Base-by-base conservation (phyloP, 129 eudicot species). In the Apium graveolens region DNA sequence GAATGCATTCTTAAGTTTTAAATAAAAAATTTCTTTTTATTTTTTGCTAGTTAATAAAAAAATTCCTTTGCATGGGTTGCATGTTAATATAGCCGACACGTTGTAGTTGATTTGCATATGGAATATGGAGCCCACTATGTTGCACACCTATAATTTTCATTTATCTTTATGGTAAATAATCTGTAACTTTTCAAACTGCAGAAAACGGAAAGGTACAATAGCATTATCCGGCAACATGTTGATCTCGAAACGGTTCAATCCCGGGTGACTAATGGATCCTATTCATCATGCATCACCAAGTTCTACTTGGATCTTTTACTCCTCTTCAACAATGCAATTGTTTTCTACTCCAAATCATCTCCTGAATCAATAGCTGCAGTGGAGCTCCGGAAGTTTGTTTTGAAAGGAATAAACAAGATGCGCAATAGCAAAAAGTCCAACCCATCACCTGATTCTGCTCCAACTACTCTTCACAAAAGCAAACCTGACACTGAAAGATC, bases 221-320 rank as follows among this genome's bases (percentile, higher is more conserved):
- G 76, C 72, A 71, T 77, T 71, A 79, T 87, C 49, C 86, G 87
- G 35, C 86, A 76, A 51, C 90, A 87, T 53, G 81, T 87, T 82
- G 90, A 87, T 75, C 86, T 87, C 7, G 80, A 80, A 45, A 79
- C 68, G 7, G 75, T 84, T 16, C 87, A 81, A 43, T 57, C 86
- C 80, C 81, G 84, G 57, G 72, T 84, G 7, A 84, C 80, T 0
- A 70, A 78, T 18, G 90, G 90, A 11, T 76, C 83, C 29, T 87
- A 87, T 73, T 65, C 80, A 26, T 87, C 79, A 0, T 80, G 84
- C 76, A 20, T 82, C 18, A 42, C 75, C 24, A 84, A 63, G 53
- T 87, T 87, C 55, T 87, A 81, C 82, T 53, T 83, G 26, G 88
- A 87, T 74, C 82, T 87, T 41, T 76, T 87, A 44, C 88, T 87